Evolutionary conservation across 768 basidiomycete species (phyloP), one percentile per base, ranked within the genome.

Genomic region (Tylopilus subfusipes): DNA sequence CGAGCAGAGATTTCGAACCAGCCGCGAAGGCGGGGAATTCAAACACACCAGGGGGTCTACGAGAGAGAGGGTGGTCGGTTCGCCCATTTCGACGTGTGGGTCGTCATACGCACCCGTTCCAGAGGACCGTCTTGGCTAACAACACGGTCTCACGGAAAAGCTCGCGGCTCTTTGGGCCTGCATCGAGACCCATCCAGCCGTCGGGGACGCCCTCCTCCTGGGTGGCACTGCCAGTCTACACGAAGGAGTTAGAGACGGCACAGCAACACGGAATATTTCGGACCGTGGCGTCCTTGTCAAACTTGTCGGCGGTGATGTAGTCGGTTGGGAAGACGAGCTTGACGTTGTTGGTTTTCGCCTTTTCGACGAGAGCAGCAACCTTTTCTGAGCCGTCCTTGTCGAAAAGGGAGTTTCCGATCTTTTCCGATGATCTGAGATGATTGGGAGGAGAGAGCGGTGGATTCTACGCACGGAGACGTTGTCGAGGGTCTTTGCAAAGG

Each of bases 311-410:
- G 18, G 86, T 98, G 63, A 98, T 75, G 73, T 86, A 96, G 75
- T 99, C 96, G 50, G 93, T 81, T 19, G 97, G 96, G 80, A 98
- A 93, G 52, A 98, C 92, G 54, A 98, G 75, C 73, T 97, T 86
- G 77, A 99, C 90, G 63, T 86, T 83, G 74, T 95, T 93, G 70
- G 80, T 77, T 77, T 90, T 87, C 40, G 96, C 96, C 78, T 98
- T 97, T 70, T 90, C 90, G 52, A 98, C 80, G 46, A 99, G 83
- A 10, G 68, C 78, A 10, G 75, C 73, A 44, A 98, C 96, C 73
- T 97, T 95, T 70, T 88, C 80, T 19, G 94, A 81, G 42, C 97
- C 97, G 42, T 87, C 80, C 62, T 80, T 78, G 73, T 99, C 96
- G 65, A 93, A 99, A 53, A 99, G 84, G 13, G 97, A 98, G 59